Evolutionary conservation across 352 stramenopile species (phyloP).

Genomic region (Phytophthora chlamydospora): DNA sequence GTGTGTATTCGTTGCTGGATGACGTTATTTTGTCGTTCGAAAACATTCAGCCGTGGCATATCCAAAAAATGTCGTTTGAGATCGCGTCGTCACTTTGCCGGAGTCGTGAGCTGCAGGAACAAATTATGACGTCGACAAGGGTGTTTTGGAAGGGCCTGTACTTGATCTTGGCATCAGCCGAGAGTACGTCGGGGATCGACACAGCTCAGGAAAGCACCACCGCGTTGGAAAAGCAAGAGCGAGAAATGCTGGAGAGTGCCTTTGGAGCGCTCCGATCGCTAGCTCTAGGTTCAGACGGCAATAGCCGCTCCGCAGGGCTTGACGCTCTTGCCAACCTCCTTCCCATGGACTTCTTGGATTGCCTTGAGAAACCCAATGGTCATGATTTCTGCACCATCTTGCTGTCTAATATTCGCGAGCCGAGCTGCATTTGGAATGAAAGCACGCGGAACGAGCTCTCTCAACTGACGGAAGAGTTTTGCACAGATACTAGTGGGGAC

Average conservation of each 20-base stretch:
- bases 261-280: constrained; percentile 70
- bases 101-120: constrained; percentile 56
- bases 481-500: constrained; percentile 53
- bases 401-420: constrained; percentile 74
- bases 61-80: constrained; percentile 80
- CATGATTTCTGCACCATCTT: constrained; percentile 79
- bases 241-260: constrained; percentile 75
- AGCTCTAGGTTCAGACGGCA: constrained; percentile 58
- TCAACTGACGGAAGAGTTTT: constrained; percentile 79
- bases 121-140: constrained; percentile 67
- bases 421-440: constrained; percentile 82
- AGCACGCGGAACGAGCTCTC: constrained; percentile 67
- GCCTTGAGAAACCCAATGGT: constrained; percentile 68
- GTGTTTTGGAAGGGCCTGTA: constrained; percentile 86
- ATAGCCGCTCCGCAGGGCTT: constrained; percentile 56
- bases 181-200: constrained; percentile 53
- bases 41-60: constrained; percentile 79
- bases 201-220: constrained; percentile 40
- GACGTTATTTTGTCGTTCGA: constrained; percentile 72
- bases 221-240: constrained; percentile 65
- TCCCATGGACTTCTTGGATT: constrained; percentile 76
- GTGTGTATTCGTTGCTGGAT: constrained; percentile 68
- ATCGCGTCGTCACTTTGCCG: constrained; percentile 74
- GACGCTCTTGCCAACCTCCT: constrained; percentile 74
- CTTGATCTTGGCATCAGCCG: constrained; percentile 72